phyloP scores from a whole-genome alignment of 495 filamentous ascomycete species.

The Penicillium bovifimosum region DNA sequence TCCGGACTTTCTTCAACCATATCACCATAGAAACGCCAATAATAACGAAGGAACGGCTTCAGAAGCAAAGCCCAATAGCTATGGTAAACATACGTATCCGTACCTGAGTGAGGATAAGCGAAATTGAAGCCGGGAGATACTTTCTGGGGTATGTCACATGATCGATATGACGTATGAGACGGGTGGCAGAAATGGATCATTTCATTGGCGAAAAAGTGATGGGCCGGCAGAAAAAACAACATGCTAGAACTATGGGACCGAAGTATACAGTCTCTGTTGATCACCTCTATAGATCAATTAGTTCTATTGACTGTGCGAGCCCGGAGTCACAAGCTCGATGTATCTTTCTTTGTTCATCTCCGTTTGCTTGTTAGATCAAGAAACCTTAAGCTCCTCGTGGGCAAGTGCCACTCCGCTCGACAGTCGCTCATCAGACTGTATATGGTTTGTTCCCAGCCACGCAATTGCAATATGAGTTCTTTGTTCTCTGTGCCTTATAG shows the following conservation, averaged over 20 bases:
- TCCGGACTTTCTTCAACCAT: no score
- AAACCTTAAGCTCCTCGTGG: no score
- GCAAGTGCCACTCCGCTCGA: no score
- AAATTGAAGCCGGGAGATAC: no score
- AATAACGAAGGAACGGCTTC: no score
- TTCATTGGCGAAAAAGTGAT: not conserved
- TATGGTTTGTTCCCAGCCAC: not conserved
- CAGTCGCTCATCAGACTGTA: no score
- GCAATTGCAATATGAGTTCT: not conserved
- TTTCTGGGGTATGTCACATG: no score
- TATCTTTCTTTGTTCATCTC: not conserved
- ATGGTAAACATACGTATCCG: no score
- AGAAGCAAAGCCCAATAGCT: no score
- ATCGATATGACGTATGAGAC: not conserved
- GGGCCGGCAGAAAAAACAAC: constrained; percentile 3
- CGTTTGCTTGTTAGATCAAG: not conserved
- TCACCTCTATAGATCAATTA: not conserved
- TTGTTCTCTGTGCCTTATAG: not conserved
- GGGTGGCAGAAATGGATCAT: not conserved
- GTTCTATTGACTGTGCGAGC: not conserved
- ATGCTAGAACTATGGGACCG: not conserved
- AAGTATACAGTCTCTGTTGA: not conserved
- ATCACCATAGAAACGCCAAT: no score
- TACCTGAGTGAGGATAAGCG: no score
- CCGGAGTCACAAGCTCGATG: not conserved